phyloP scores from a whole-genome alignment of 441 rosid genomes.

The Flueggea neowawraea region DNA sequence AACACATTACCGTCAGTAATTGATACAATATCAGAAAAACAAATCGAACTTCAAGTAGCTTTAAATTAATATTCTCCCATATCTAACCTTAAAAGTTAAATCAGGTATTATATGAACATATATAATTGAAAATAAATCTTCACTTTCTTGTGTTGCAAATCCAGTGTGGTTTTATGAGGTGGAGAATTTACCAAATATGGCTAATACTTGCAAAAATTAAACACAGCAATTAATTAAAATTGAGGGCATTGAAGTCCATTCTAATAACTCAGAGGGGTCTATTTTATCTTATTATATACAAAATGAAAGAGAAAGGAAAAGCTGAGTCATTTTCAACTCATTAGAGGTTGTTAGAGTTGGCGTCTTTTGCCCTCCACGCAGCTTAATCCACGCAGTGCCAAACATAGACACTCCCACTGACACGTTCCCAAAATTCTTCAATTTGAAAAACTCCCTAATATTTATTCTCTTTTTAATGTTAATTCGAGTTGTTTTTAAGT shows the following conservation, averaged over 20 bases:
- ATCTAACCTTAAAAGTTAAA: no score
- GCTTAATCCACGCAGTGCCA: constrained; percentile 50
- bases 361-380: constrained; percentile 62
- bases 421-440: constrained; percentile 22
- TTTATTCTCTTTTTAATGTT: no score
- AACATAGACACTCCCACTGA: constrained; percentile 24
- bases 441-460: no score
- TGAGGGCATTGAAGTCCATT: constrained; percentile 33
- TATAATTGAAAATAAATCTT: no score
- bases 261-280: constrained; percentile 12
- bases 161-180: no score
- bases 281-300: constrained; percentile 22
- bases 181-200: no score
- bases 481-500: no score
- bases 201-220: constrained; percentile 2
- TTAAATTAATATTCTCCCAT: no score
- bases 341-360: constrained; percentile 26
- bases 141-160: no score
- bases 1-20: constrained; percentile 6
- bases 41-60: not conserved
- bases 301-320: not conserved
- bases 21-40: not conserved
- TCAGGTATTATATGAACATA: no score
- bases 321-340: constrained; percentile 39
- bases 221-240: constrained; percentile 6